A percentile compares a stretch with the other conserved stretches of the same genome.
Conservation (phyloP, 192 early-diverging fungal species). For the Phycomyces blakesleeanus region DNA sequence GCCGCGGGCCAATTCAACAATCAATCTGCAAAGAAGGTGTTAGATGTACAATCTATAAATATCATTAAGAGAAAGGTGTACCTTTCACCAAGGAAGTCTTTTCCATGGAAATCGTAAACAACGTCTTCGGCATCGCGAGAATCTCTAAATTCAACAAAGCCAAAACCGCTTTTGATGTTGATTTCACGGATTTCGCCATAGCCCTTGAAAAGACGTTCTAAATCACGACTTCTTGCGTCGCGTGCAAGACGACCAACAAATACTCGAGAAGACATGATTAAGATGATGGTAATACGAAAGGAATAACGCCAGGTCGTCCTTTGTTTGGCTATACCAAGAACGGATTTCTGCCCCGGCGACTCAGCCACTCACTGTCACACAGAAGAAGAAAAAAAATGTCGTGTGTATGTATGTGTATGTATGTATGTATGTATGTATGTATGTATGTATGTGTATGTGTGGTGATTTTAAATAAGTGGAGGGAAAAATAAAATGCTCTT, state of each 20-base stretch:
- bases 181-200: slow-evolving; percentile 83
- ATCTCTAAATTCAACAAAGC: slow-evolving; percentile 92
- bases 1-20: slow-evolving; percentile 77
- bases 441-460: no score
- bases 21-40: slow-evolving; percentile 42
- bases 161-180: slow-evolving; percentile 81
- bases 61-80: slow-evolving; percentile 22
- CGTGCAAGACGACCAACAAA: slow-evolving; percentile 81
- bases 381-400: background rate
- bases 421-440: no score
- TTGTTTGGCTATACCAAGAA: background rate
- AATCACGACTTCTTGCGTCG: slow-evolving; percentile 79
- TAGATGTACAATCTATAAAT: slow-evolving; percentile 1
- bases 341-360: slow-evolving; percentile 4
- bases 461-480: no score
- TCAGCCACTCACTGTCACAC: slow-evolving; percentile 1
- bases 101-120: slow-evolving; percentile 80
- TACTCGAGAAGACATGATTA: slow-evolving; percentile 45
- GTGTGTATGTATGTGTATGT: no score
- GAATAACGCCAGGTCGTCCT: background rate
- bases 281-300: background rate
- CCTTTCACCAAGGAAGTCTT: slow-evolving; percentile 83
- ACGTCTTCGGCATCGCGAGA: slow-evolving; percentile 84
- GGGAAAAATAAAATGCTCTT: no score
- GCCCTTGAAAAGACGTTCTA: slow-evolving; percentile 75